Evolutionary conservation across 2,329 filamentous ascomycete genomes (phyloP).

Genomic region (Trichoderma sp.): DNA sequence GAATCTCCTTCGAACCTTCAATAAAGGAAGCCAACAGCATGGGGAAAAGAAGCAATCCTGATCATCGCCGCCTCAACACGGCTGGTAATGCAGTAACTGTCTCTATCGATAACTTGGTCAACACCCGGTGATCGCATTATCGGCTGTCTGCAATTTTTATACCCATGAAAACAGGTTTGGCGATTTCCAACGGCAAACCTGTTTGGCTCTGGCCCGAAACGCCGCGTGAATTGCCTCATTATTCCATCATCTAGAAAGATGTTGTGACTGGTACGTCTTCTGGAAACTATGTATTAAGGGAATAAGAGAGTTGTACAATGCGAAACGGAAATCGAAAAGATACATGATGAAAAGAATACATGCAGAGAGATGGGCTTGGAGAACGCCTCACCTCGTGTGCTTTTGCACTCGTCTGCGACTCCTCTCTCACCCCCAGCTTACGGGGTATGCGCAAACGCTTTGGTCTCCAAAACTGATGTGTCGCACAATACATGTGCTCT

Average conservation of each 20-base stretch:
- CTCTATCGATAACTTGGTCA: neutral
- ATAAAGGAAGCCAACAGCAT: neutral
- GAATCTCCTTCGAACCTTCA: neutral
- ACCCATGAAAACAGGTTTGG: no score
- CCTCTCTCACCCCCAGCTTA: neutral
- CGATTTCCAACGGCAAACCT: no score
- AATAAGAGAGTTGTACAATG: neutral
- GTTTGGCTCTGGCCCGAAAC: neutral
- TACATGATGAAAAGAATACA: no score
- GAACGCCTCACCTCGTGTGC: neutral
- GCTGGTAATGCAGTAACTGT: neutral
- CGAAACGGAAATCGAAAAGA: neutral
- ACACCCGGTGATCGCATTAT: neutral
- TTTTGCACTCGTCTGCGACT: neutral
- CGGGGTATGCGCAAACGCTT: neutral
- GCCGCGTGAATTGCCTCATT: neutral
- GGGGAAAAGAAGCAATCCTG: no score
- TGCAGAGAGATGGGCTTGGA: neutral
- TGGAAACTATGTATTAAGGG: neutral
- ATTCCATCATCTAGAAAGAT: neutral
- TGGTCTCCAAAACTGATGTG: neutral
- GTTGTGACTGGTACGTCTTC: neutral
- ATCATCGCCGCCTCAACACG: neutral
- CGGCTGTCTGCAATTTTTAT: neutral
- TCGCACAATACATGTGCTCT: neutral